Percentiles rank a stretch among this genome's conserved stretches.
These are phyloP conservation scores for Lepidium africanum DNA, from an alignment of 345 rosid species.

Conservation along the genomic window DNA sequence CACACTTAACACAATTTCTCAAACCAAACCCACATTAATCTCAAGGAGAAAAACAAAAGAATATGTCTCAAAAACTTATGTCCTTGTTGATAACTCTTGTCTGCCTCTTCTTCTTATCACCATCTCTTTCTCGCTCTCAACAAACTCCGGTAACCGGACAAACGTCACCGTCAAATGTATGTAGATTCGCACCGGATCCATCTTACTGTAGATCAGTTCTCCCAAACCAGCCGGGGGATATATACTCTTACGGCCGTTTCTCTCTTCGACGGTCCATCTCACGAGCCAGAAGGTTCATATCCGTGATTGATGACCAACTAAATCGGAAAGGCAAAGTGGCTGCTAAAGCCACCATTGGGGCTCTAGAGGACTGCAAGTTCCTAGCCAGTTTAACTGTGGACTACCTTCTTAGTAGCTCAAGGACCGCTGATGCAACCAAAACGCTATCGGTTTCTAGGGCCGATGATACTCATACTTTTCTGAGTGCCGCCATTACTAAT, in stretches of 20 bases:
- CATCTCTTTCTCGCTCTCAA: constrained; percentile 20
- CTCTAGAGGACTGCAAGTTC: constrained; percentile 66
- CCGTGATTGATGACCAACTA: constrained; percentile 41
- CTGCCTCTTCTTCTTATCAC: neutral
- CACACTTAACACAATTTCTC: neutral
- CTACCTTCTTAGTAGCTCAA: constrained; percentile 39
- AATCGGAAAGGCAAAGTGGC: constrained; percentile 30
- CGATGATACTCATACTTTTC: constrained; percentile 59
- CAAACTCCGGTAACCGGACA: neutral
- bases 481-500: constrained; percentile 75
- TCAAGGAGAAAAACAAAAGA: neutral
- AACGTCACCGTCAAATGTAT: constrained; percentile 32
- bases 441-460: constrained; percentile 40
- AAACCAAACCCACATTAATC: neutral
- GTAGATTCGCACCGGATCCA: constrained; percentile 60
- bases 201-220: constrained; percentile 53
- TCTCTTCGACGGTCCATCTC: constrained; percentile 52
- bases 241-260: constrained; percentile 51
- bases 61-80: constrained; percentile 21
- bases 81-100: constrained; percentile 10
- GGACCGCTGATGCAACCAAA: constrained; percentile 38
- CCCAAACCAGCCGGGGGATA: constrained; percentile 38
- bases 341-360: constrained; percentile 38
- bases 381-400: constrained; percentile 53
- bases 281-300: constrained; percentile 47